Evolutionary conservation across 768 basidiomycete species (phyloP), one percentile per base, ranked within the genome.

Genomic region (Pulveroboletus frians): DNA sequence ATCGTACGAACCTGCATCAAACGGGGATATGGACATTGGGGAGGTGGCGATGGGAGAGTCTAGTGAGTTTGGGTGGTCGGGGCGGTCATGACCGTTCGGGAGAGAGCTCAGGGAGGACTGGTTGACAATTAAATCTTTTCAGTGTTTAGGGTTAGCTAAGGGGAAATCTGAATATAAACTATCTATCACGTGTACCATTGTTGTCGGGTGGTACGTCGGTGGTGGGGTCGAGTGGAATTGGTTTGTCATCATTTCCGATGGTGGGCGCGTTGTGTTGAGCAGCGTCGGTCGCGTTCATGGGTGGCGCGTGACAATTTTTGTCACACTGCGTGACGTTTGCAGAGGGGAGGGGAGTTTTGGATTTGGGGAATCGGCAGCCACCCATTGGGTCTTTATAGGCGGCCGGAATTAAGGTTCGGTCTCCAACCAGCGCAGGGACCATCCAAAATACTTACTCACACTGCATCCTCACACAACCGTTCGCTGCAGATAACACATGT

Each of bases 321-420:
- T 86, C 66, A 67, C 82, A 85, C 83, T 61, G 75, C 69, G 79
- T 81, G 76, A 80, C 79, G 54, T 57, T 63, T 65, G 50, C 42
- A 65, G 64, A 67, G 71, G 71, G 68, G 68, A 74, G 76, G 79
- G 76, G 76, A 77, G 61, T 67, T 67, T 67, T 65, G 65, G 77
- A 80, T 80, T 84, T 81, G 76, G 79, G 78, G 81, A 80, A 73
- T 79, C 78, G 68, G 68, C 67, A 67, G 71, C 64, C 71, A 82
- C 83, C 80, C 77, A 73, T 77, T 80, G 79, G 76, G 82, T 80
- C 83, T 84, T 86, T 86, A 86, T 87, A 86, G 80, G 75, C 76
- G 73, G 73, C 69, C 72, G 73, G 78, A 86, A 77, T 82, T 85
- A 85, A 86, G 82, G 83, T 86, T 86, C 83, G 81, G 81, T 82